phyloP scores from a whole-genome alignment of 345 rosid species.

The Pistacia vera region DNA sequence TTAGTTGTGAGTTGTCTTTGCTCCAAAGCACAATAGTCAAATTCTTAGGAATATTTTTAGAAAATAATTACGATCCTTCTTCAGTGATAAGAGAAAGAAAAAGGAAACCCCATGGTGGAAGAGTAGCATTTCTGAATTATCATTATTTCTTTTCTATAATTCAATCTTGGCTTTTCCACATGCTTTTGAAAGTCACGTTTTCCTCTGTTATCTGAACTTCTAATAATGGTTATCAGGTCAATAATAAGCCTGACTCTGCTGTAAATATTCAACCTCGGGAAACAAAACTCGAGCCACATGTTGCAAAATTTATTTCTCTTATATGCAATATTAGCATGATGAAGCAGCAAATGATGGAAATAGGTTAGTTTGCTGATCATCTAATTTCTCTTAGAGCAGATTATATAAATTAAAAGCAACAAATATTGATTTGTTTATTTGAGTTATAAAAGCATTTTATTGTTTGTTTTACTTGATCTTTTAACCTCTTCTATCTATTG shows the following conservation, averaged over 20 bases:
- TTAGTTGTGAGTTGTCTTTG: conserved; percentile 50
- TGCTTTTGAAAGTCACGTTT: conserved; percentile 2
- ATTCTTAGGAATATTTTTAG: conserved; percentile 6
- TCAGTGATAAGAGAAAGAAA: not conserved
- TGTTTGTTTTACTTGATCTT: conserved; percentile 5
- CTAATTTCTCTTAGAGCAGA: conserved; percentile 9
- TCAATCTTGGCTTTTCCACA: not conserved
- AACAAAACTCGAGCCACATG: conserved; percentile 62
- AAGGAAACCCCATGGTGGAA: not conserved
- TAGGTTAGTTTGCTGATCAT: conserved; percentile 53
- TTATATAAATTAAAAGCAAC: not conserved
- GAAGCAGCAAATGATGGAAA: conserved; percentile 93
- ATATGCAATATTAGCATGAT: conserved; percentile 89
- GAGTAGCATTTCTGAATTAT: not conserved
- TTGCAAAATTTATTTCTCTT: conserved; percentile 83
- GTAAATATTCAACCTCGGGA: conserved; percentile 53
- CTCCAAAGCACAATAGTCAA: not conserved
- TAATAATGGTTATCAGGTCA: conserved; percentile 39
- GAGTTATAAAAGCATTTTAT: conserved; percentile 3
- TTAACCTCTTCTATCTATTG: not conserved
- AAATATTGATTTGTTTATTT: not conserved
- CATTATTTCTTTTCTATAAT: not conserved
- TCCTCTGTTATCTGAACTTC: conserved; percentile 19
- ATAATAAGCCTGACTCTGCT: conserved; percentile 35
- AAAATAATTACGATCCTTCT: conserved; percentile 10